Base-by-base conservation (phyloP, 768 basidiomycete genomes). In the Mycena amicta region DNA sequence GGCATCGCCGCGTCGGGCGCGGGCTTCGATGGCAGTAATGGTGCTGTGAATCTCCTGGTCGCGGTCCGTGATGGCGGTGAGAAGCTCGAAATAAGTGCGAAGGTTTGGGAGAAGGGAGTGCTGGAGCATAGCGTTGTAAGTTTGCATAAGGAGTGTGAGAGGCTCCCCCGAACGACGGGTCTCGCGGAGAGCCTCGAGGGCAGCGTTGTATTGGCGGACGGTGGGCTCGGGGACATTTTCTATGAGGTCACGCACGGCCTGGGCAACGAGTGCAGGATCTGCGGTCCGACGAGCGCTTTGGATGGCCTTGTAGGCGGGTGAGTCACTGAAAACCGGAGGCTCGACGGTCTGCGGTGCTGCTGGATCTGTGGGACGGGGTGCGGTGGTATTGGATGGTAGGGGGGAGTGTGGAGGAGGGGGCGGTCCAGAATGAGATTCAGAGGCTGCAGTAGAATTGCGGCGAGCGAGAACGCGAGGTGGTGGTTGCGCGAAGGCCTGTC, bases 71-170 rank as follows among this genome's bases (percentile, higher is more conserved):
- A 95, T 80, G 0, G 84, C 83, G 0, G 70, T 61, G 55, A 96
- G 84, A 45, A 93, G 76, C 31, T 72, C 69, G 27, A 76, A 67
- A 70, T 92, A 93, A 0, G 91, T 93, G 43, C 70, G 64, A 13
- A 74, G 55, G 51, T 87, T 87, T 8, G 95, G 93, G 0, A 81
- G 66, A 3, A 94, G 69, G 18, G 83, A 81, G 28, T 74, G 77
- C 26, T 78, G 73, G 56, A 93, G 73, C 80, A 95, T 84, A 49
- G 84, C 77, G 61, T 91, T 83, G 74, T 95, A 95, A 2, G 86
- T 79, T 50, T 86, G 82, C 53, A 90, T 70, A 33, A 93, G 72
- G 40, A 80, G 67, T 0, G 78, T 71, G 28, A 92, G 77, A 5
- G 85, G 83, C 60, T 83, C 82, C 6, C 85, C 85, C 11, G 68